Percentiles rank a stretch among this genome's conserved stretches.
phyloP scores from a whole-genome alignment of 1,284 basidiomycete species.

The Xanthoconium separans region DNA sequence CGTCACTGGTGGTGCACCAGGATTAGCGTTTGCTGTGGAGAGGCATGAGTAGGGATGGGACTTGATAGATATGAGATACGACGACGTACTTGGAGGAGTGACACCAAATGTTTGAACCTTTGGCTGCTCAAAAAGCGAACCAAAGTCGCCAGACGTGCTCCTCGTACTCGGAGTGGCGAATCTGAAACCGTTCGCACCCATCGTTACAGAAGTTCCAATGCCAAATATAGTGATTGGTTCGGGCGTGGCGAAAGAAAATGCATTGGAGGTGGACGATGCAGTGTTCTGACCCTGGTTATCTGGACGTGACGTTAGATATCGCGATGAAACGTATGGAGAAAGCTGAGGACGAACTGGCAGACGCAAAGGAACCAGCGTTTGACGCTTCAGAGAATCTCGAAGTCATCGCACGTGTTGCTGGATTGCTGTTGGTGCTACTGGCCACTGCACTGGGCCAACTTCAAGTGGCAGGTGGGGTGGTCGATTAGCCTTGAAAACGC shows the following conservation, averaged over 20 bases:
- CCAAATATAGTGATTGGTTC: conserved; percentile 72
- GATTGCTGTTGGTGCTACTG: too few species aligned
- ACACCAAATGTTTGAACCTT: conserved; percentile 53
- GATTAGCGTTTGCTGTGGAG: conserved; percentile 32
- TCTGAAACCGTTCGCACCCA: conserved; percentile 47
- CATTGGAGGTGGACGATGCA: conserved; percentile 32
- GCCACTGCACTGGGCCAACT: too few species aligned
- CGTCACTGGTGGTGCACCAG: conserved; percentile 48
- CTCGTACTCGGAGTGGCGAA: conserved; percentile 32
- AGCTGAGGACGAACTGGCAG: too few species aligned
- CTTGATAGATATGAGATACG: conserved; percentile 1
- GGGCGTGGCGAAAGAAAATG: conserved; percentile 56
- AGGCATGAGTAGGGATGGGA: conserved; percentile 12
- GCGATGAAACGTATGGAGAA: too few species aligned
- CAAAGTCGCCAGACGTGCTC: conserved; percentile 42
- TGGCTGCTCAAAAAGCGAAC: conserved; percentile 45
- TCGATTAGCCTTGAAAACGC: too few species aligned
- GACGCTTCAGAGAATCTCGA: too few species aligned
- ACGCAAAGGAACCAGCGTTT: too few species aligned
- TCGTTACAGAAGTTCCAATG: conserved; percentile 31
- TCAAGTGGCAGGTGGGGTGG: too few species aligned
- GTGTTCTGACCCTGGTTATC: conserved; percentile 43
- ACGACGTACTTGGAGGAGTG: conserved; percentile 36
- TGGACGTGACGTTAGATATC: too few species aligned
- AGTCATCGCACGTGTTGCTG: too few species aligned